Conservation (phyloP, 192 early-diverging fungal genomes). For the Coemansia sp. region DNA sequence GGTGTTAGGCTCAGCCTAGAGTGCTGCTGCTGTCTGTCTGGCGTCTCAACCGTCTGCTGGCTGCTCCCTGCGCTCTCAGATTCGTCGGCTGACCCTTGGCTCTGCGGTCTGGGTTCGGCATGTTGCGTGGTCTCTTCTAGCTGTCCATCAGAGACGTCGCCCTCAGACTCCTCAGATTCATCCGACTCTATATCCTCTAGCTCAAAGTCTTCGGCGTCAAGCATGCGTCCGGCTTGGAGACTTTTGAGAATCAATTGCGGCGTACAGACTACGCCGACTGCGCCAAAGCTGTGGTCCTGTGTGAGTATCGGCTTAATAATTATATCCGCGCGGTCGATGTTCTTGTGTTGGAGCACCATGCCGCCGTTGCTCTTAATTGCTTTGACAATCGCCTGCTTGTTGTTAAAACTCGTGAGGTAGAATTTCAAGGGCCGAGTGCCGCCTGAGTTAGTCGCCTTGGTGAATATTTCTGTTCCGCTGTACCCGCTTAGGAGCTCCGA, state of each 20-base stretch:
- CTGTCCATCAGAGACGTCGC: background rate
- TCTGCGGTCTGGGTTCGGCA: background rate
- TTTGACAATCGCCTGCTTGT: background rate
- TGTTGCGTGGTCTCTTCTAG: background rate
- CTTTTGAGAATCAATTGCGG: constrained; percentile 26
- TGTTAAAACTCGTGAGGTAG: constrained; percentile 5
- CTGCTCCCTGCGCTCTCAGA: background rate
- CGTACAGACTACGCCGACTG: constrained; percentile 3
- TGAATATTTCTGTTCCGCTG: background rate
- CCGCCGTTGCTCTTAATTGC: constrained; percentile 9
- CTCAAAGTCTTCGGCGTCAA: constrained; percentile 9
- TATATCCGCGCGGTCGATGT: constrained; percentile 17
- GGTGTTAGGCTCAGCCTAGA: background rate
- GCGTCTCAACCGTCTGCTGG: background rate
- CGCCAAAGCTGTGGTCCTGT: background rate
- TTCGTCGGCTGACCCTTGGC: background rate
- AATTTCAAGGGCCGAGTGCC: constrained; percentile 4
- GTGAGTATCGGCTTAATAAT: constrained; percentile 13
- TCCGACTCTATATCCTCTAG: background rate
- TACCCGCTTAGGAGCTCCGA: background rate
- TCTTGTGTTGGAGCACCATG: background rate
- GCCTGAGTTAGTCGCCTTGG: background rate
- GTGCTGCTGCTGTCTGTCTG: background rate
- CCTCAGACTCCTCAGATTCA: constrained; percentile 5
- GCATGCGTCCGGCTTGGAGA: constrained; percentile 15